Evolutionary conservation across 441 rosid species (phyloP), one percentile per base, ranked within the genome.

Genomic region (Erysimum cheiri): DNA sequence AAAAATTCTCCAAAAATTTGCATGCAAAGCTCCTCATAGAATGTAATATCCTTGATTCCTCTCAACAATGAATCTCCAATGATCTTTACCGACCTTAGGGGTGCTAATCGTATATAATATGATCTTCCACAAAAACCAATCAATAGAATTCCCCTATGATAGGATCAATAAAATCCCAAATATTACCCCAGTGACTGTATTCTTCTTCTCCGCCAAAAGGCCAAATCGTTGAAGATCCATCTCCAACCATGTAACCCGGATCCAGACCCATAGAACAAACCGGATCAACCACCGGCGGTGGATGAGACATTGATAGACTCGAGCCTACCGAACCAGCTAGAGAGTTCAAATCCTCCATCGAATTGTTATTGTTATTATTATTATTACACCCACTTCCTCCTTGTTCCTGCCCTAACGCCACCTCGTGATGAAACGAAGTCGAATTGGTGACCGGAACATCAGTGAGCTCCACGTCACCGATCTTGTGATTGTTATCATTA

Each of bases 141-240:
- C 24, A 60, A 41, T 39, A 50, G 50, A 64, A 64, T 47, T 57
- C 55, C 8, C 46, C 85, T 39, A 83, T 76, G 67, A 84, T 80
- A 13, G 71, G 88, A 75, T 91, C 92, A 15, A 71, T 77, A 63
- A 85, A 85, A 63, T 91, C 98, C 96, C 96, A 91, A 64, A 91
- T 72, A 24, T 70, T 79, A 8, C 83, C 74, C 36, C 86, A 72
- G 2, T 85, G 82, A 67, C 76, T 86, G 37, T 85, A 87, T 33
- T 92, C 96, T 9, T 85, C 93, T 55, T 79, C 88, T 29, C 67
- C 80, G 0, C 81, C 60, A 43, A 80, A 67, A 10, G 92, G 92
- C 98, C 98, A 89, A 44, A 83, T 64, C 6, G 86, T 48, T 0
- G 92, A 84, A 33, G 87, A 84, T 40, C 79, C 88, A 8, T 81